phyloP scores from a whole-genome alignment of 306 rosid genomes.

The Rosa lucieae region DNA sequence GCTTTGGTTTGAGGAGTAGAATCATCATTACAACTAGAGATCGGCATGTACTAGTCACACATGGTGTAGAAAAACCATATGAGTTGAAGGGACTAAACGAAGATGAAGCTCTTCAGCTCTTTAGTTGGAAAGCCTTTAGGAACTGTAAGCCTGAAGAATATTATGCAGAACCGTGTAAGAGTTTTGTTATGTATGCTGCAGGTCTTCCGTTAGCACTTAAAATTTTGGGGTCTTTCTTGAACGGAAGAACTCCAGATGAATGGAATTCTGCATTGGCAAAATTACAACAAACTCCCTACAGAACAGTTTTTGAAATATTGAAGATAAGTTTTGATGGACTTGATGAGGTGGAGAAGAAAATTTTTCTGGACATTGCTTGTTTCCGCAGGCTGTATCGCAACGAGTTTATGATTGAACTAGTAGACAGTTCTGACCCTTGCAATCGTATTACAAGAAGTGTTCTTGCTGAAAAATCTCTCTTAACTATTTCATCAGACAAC shows the following conservation, averaged over 20 bases:
- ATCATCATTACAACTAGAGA: too few relatives aligned
- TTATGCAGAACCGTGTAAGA: not conserved
- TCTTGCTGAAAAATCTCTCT: constrained; percentile 41
- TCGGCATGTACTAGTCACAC: too few relatives aligned
- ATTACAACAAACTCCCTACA: not conserved
- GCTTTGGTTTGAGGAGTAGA: too few relatives aligned
- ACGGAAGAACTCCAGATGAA: not conserved
- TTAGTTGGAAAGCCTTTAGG: constrained; percentile 19
- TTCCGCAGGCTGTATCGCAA: constrained; percentile 35
- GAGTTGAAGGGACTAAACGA: not conserved
- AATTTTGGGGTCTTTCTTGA: constrained; percentile 4
- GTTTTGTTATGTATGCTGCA: not conserved
- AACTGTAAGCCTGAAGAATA: not conserved
- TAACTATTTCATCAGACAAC: not conserved
- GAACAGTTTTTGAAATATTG: not conserved
- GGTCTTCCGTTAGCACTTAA: constrained; percentile 26
- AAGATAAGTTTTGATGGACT: constrained; percentile 20
- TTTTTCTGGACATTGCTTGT: constrained; percentile 31
- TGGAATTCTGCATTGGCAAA: constrained; percentile 4
- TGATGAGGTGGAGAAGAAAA: constrained; percentile 14
- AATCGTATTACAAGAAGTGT: constrained; percentile 21
- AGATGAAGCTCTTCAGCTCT: constrained; percentile 14
- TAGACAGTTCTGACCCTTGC: not conserved
- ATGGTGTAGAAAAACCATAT: not conserved
- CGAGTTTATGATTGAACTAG: not conserved